phyloP scores from a whole-genome alignment of 75 land plant genomes.

The Selaginella tamariscina region DNA sequence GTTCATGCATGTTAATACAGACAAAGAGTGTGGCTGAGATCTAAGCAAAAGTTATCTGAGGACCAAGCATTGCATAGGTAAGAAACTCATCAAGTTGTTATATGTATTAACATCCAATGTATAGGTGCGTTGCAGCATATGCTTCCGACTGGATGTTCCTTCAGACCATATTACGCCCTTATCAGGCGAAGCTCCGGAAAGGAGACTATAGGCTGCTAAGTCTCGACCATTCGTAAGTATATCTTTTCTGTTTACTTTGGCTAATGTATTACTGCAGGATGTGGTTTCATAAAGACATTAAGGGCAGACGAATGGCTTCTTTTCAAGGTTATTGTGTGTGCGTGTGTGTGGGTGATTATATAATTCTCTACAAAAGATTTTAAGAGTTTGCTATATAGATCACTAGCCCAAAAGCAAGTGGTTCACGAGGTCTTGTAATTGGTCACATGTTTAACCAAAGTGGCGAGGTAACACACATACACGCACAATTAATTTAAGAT shows the following conservation, averaged over 20 bases:
- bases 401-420: conserved; percentile 47
- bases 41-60: conserved; percentile 85
- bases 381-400: neutral
- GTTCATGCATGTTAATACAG: conserved; percentile 28
- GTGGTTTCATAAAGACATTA: conserved; percentile 90
- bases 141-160: conserved; percentile 71
- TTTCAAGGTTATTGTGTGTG: conserved; percentile 42
- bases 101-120: neutral
- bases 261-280: conserved; percentile 40
- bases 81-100: neutral
- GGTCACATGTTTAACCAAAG: conserved; percentile 62
- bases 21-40: conserved; percentile 66
- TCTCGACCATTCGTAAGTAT: conserved; percentile 89
- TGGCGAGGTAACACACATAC: conserved; percentile 53
- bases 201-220: conserved; percentile 49
- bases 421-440: conserved; percentile 53
- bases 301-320: conserved; percentile 96
- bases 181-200: conserved; percentile 24
- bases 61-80: conserved; percentile 95
- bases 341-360: neutral
- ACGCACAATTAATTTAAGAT: neutral
- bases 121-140: conserved; percentile 89
- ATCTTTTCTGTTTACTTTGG: neutral
- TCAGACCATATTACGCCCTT: conserved; percentile 52
- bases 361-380: neutral